Evolutionary conservation across 2,329 filamentous ascomycete species (phyloP), one percentile per base, ranked within the genome.

Genomic region (Penicillium occitanis): DNA sequence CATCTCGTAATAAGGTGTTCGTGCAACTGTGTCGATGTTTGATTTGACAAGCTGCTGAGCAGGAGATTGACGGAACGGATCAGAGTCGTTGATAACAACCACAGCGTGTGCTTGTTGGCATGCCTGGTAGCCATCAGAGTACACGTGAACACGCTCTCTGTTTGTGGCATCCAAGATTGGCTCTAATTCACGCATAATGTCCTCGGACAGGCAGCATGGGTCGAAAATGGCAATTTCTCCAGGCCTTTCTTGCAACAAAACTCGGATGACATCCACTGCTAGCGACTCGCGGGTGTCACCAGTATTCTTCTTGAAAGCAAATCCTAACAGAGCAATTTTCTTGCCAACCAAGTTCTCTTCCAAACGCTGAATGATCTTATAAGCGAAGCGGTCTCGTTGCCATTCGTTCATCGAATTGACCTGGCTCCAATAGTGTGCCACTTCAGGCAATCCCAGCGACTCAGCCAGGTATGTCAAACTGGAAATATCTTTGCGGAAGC

Each of bases 241-340:
- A 0, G 88, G 86, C 33, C 83, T 82, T 73, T 92, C 90, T 68
- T 88, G 85, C 10, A 90, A 80, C 22, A 93, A 80, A 13, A 83
- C 84, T 69, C 85, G 85, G 76, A 92, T 86, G 69, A 91, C 86
- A 70, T 88, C 87, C 25, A 91, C 83, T 0, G 89, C 88, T 0
- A 89, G 86, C 51, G 86, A 88, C 74, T 92, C 90, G 44, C 91
- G 85, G 5, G 89, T 91, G 74, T 93, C 91, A 25, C 86, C 87
- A 0, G 91, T 93, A 75, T 92, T 86, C 78, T 91, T 90, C 82
- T 94, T 93, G 80, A 91, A 93, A 8, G 90, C 88, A 70, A 89
- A 93, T 3, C 91, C 91, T 5, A 93, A 83, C 1, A 93, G 81
- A 2, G 88, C 84, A 14, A 93, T 80, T 78, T 91, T 92, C 81